Percentiles rank a stretch among this genome's conserved stretches.
phyloP scores from a whole-genome alignment of 2,329 filamentous ascomycete genomes.

The Didymella exigua region DNA sequence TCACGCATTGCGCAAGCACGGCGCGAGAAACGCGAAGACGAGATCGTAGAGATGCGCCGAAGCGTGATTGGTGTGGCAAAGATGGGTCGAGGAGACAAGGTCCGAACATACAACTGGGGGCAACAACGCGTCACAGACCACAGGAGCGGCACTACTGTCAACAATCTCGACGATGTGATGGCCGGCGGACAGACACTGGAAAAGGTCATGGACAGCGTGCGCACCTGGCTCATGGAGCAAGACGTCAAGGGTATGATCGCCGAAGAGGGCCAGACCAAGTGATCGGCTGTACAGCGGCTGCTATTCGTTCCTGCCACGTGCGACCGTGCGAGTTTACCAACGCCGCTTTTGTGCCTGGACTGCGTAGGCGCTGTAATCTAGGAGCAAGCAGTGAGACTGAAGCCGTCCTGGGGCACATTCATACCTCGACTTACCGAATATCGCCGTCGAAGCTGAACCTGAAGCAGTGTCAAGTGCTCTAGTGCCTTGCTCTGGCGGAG shows the following conservation, averaged over 20 bases:
- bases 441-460: neutral
- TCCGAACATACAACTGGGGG: constrained; percentile 84
- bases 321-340: neutral
- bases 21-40: constrained; percentile 82
- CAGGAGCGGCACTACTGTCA: constrained; percentile 76
- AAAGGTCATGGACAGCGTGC: constrained; percentile 77
- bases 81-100: constrained; percentile 91
- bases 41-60: constrained; percentile 73
- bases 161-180: constrained; percentile 81
- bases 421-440: constrained; percentile 1
- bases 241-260: constrained; percentile 74
- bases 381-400: neutral
- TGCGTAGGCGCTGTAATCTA: neutral
- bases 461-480: neutral
- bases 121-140: constrained; percentile 89
- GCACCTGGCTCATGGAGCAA: constrained; percentile 73
- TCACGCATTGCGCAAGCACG: constrained; percentile 79
- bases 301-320: neutral
- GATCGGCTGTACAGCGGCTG: constrained; percentile 2
- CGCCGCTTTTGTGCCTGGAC: neutral
- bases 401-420: neutral
- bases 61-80: constrained; percentile 78
- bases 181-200: constrained; percentile 75
- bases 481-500: neutral
- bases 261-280: constrained; percentile 39